Evolutionary conservation across 2,329 filamentous ascomycete genomes (phyloP).

Genomic region (Davidsoniella eucalypti): DNA sequence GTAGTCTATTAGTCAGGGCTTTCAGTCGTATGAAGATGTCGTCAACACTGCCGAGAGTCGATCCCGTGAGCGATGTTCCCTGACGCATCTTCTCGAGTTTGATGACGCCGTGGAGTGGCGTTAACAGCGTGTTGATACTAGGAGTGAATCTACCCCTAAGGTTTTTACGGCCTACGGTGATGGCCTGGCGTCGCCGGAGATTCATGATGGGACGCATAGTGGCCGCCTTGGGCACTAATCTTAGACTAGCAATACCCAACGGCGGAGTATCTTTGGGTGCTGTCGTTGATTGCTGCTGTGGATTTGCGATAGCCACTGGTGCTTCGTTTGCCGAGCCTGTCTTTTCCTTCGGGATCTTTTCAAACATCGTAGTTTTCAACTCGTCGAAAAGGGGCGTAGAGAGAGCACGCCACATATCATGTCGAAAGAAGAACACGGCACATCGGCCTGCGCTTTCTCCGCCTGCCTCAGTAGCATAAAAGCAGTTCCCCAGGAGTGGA

Average conservation of each 20-base stretch:
- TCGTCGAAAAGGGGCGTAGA: slow-evolving; percentile 53
- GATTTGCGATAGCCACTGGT: too few relatives aligned
- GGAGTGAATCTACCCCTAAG: slow-evolving; percentile 18
- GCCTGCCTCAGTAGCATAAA: slow-evolving; percentile 87
- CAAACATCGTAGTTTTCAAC: slow-evolving; percentile 59
- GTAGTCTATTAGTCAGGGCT: slow-evolving; percentile 42
- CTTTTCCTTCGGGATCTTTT: slow-evolving; percentile 38
- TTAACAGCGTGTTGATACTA: slow-evolving; percentile 36
- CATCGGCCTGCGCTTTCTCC: slow-evolving; percentile 43
- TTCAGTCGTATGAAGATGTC: slow-evolving; percentile 65
- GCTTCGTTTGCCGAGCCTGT: too few relatives aligned
- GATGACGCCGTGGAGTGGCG: slow-evolving; percentile 59
- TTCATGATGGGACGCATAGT: slow-evolving; percentile 80
- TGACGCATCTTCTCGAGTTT: slow-evolving; percentile 51
- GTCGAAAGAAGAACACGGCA: slow-evolving; percentile 80
- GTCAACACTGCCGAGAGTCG: slow-evolving; percentile 63
- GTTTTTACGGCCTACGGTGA: slow-evolving; percentile 39
- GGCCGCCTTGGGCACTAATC: slow-evolving; percentile 64
- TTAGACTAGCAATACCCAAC: slow-evolving; percentile 62
- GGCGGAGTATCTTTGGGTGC: slow-evolving; percentile 14
- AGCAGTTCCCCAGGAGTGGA: slow-evolving; percentile 71
- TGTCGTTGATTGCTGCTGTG: too few relatives aligned
- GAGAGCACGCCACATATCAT: slow-evolving; percentile 74
- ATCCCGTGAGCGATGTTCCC: slow-evolving; percentile 46
- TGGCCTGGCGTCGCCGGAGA: slow-evolving; percentile 45